A percentile compares a stretch with the other conserved stretches of the same genome.
phyloP scores from a whole-genome alignment of 306 rosid species.

The Vicia sativa region DNA sequence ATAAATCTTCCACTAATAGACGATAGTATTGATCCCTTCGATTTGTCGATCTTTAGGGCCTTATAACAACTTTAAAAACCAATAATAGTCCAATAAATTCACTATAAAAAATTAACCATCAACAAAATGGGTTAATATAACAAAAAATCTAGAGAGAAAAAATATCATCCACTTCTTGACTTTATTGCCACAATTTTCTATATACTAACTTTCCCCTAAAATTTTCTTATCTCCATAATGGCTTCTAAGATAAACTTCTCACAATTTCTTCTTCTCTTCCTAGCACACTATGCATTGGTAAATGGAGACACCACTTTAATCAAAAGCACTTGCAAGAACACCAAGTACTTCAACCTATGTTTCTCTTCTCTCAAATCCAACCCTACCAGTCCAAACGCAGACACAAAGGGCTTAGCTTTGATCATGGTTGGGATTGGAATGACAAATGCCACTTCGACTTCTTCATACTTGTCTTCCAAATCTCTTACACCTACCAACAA shows the following conservation, averaged over 20 bases:
- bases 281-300: conserved; percentile 31
- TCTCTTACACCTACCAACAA: conserved; percentile 42
- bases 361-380: conserved; percentile 66
- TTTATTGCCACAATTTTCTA: conserved; percentile 30
- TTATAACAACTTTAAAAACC: too few relatives aligned
- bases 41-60: too few relatives aligned
- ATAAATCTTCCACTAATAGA: too few relatives aligned
- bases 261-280: conserved; percentile 45
- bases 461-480: conserved; percentile 71
- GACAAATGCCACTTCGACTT: conserved; percentile 74
- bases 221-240: conserved; percentile 34
- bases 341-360: conserved; percentile 74
- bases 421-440: conserved; percentile 66
- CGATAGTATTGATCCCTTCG: too few relatives aligned
- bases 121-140: neutral
- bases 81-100: neutral
- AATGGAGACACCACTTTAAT: conserved; percentile 63
- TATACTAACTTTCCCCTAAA: conserved; percentile 12
- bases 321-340: conserved; percentile 71
- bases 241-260: conserved; percentile 37
- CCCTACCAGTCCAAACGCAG: conserved; percentile 64
- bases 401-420: conserved; percentile 68
- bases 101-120: neutral
- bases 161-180: conserved; percentile 35
- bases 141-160: neutral